Conservation (phyloP, 2,329 filamentous ascomycete genomes). For the Aspergillus sp. region DNA sequence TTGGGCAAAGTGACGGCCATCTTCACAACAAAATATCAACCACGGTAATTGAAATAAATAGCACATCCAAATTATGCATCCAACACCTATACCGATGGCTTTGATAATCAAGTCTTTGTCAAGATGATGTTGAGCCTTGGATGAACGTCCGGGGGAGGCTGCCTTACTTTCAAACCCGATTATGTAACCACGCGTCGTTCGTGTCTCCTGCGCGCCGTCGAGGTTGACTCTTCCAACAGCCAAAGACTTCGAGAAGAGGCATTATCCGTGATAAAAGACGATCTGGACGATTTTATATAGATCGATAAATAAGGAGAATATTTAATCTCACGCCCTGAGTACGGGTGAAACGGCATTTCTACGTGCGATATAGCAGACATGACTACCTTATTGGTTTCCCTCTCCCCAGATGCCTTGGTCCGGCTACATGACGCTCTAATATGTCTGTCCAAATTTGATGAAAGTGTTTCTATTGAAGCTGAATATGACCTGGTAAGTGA, state of each 20-base stretch:
- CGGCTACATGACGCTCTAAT: conserved; percentile 55
- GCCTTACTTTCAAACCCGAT: background rate
- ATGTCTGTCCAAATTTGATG: conserved; percentile 61
- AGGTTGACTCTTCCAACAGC: background rate
- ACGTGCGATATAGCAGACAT: conserved; percentile 13
- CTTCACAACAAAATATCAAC: background rate
- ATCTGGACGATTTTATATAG: background rate
- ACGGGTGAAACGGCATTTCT: conserved; percentile 5
- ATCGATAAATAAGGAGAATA: background rate
- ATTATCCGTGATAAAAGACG: background rate
- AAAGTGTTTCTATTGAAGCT: conserved; percentile 59
- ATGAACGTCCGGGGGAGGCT: too few species aligned
- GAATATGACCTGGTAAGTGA: conserved; percentile 50
- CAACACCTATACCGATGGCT: background rate
- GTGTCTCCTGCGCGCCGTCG: background rate
- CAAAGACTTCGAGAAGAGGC: background rate
- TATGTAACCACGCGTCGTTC: background rate
- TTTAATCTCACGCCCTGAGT: background rate
- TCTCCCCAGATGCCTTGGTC: conserved; percentile 52
- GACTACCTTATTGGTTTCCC: conserved; percentile 46
- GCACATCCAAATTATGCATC: too few species aligned
- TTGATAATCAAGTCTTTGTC: background rate
- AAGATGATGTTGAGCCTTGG: too few species aligned
- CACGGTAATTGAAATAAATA: too few species aligned
- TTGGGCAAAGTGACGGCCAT: conserved; percentile 16